Base-by-base conservation (phyloP, 495 filamentous ascomycete genomes). In the Daldinia caldariorum region DNA sequence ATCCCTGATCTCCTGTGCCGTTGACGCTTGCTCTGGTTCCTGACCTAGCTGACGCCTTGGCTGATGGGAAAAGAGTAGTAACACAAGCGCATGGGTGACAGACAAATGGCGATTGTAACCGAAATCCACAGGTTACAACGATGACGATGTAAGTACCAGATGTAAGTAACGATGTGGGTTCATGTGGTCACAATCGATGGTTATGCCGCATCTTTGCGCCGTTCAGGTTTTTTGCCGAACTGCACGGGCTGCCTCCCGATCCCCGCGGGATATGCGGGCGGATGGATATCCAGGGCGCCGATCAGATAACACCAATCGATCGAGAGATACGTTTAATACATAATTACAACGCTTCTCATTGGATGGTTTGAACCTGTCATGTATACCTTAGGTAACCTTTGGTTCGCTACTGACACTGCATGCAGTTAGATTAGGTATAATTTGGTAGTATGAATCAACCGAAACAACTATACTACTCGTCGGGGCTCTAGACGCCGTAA, bases 91-190 rank as follows among this genome's bases (percentile, higher is more conserved):
- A 22, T 10, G 10, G 16, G 16, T n/a, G 18, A 16, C 0, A 0
- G 18, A 16, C 0, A 0, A 32, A 59, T 53, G 26, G 63, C 63
- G 68, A 71, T 38, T 58, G 29, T 65, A 70, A 56, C 67, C 67
- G 61, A 50, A 16, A 22, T 43, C 43, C 18, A 47, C 16, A 45
- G 16, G 8, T 9, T 18, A 47, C 20, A 8, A 4, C 9, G 6
- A 22, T 47, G 26, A 26, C 26, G 26, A 26, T 26, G 26, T 26
- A 26, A 26, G 26, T 26, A 26, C 26, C 3, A 26, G 26, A 26
- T 26, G 26, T 26, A 26, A 26, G 26, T 26, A 26, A 26, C 26
- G 3, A 26, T 26, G 26, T 26, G 26, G 26, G 26, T 26, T 1
- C 3, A 26, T 1, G 26, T 26, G 9, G 16, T 13, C 18, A 47